Evolutionary conservation across 441 rosid genomes (phyloP).

Genomic region (Omphalea diandra): DNA sequence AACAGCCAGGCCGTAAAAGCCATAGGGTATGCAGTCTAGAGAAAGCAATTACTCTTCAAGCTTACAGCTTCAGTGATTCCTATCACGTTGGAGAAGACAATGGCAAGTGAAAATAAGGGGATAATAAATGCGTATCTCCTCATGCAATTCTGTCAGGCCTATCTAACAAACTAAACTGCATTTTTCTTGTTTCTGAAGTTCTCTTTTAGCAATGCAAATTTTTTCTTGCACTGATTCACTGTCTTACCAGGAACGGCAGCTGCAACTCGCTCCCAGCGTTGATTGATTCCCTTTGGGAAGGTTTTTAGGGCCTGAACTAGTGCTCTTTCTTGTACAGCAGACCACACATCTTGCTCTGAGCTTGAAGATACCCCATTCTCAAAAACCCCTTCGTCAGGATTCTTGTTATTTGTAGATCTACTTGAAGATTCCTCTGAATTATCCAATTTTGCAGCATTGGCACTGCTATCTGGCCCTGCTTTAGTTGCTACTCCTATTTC

Average conservation of each 20-base stretch:
- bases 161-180: conserved; percentile 31
- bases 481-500: conserved; percentile 42
- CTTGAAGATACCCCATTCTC: conserved; percentile 40
- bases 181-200: conserved; percentile 78
- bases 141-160: background rate
- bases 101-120: background rate
- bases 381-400: conserved; percentile 32
- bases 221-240: conserved; percentile 89
- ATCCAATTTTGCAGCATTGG: conserved; percentile 30
- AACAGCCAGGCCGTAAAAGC: background rate
- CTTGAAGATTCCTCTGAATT: conserved; percentile 41
- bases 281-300: conserved; percentile 85
- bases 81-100: background rate
- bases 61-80: conserved; percentile 2
- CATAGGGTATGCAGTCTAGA: background rate
- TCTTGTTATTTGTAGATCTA: conserved; percentile 34
- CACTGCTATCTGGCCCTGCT: conserved; percentile 31
- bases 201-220: conserved; percentile 78
- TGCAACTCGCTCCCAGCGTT: conserved; percentile 97
- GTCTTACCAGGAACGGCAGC: conserved; percentile 98
- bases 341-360: conserved; percentile 81
- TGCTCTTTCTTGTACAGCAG: conserved; percentile 91
- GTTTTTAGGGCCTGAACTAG: conserved; percentile 95
- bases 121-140: background rate
- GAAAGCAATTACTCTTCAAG: background rate